phyloP scores from a whole-genome alignment of 306 rosid genomes.

The Cajanus cajan region DNA sequence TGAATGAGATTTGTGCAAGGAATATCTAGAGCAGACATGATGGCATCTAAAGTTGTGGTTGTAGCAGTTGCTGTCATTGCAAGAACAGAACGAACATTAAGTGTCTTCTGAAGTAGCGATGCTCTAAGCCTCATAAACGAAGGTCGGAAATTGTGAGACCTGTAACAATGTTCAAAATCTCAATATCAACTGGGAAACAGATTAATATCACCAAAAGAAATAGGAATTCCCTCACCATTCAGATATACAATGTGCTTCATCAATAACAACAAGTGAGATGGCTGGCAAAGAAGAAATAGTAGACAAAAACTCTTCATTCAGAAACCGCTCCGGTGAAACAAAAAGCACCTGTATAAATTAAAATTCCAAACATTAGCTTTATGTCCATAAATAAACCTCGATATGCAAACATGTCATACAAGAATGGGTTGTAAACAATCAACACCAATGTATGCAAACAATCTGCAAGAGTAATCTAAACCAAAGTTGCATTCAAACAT shows the following conservation, averaged over 20 bases:
- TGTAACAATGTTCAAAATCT: constrained; percentile 32
- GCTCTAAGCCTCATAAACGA: constrained; percentile 93
- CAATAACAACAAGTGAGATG: constrained; percentile 81
- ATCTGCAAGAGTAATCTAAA: constrained; percentile 9
- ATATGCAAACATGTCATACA: constrained; percentile 1
- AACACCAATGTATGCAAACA: constrained; percentile 13
- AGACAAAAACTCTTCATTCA: constrained; percentile 74
- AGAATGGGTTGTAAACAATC: not conserved
- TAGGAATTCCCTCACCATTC: constrained; percentile 72
- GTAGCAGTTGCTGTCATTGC: constrained; percentile 99
- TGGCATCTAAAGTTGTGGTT: constrained; percentile 66
- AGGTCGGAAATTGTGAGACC: constrained; percentile 98
- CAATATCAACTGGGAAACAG: constrained; percentile 24
- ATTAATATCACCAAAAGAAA: constrained; percentile 12
- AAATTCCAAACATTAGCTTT: constrained; percentile 23
- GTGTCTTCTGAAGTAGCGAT: constrained; percentile 63
- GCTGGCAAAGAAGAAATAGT: constrained; percentile 50
- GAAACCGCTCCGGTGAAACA: constrained; percentile 92
- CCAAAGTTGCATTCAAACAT: not conserved
- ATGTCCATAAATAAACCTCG: not conserved
- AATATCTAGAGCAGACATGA: constrained; percentile 84
- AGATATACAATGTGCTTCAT: constrained; percentile 93
- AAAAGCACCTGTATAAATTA: constrained; percentile 70
- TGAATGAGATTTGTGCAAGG: constrained; percentile 67
- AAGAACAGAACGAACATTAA: constrained; percentile 68